A percentile compares a stretch with the other conserved stretches of the same genome.
phyloP scores from a whole-genome alignment of 345 rosid species.

The Bruguiera parviflora region DNA sequence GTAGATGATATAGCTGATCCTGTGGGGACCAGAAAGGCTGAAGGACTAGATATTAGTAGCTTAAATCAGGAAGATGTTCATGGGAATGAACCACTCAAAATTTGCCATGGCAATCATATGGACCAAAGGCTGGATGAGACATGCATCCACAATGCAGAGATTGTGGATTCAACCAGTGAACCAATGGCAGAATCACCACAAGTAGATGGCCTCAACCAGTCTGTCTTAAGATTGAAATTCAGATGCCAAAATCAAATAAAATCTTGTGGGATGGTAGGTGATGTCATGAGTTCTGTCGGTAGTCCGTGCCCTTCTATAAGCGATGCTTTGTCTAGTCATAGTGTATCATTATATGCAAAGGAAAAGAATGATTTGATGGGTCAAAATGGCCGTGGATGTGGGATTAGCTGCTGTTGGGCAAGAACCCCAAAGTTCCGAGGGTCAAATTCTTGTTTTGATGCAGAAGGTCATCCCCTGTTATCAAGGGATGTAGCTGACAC shows the following conservation, averaged over 20 bases:
- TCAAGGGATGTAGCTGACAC: slow-evolving; percentile 34
- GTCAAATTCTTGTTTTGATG: slow-evolving; percentile 57
- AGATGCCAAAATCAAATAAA: slow-evolving; percentile 27
- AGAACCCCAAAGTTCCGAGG: slow-evolving; percentile 68
- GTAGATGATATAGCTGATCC: slow-evolving; percentile 18
- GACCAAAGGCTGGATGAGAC: slow-evolving; percentile 34
- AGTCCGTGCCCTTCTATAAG: slow-evolving; percentile 50
- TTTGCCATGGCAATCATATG: slow-evolving; percentile 21
- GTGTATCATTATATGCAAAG: slow-evolving; percentile 39
- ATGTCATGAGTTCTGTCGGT: slow-evolving; percentile 46
- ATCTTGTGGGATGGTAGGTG: slow-evolving; percentile 42
- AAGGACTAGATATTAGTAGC: slow-evolving; percentile 31
- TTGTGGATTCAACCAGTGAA: slow-evolving; percentile 45
- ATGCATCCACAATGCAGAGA: slow-evolving; percentile 38
- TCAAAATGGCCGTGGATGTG: slow-evolving; percentile 52
- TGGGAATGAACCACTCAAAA: slow-evolving; percentile 30
- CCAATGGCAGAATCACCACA: slow-evolving; percentile 31
- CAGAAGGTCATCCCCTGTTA: slow-evolving; percentile 68
- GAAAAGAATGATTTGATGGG: slow-evolving; percentile 47
- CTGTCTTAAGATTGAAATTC: slow-evolving; percentile 25
- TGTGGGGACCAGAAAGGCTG: slow-evolving; percentile 9
- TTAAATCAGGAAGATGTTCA: slow-evolving; percentile 24
- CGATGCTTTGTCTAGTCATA: slow-evolving; percentile 46
- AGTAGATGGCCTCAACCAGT: slow-evolving; percentile 23
- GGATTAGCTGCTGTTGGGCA: slow-evolving; percentile 80